Conservation (phyloP, 176 grass and related monocot species). For the Metroxylon sagu region DNA sequence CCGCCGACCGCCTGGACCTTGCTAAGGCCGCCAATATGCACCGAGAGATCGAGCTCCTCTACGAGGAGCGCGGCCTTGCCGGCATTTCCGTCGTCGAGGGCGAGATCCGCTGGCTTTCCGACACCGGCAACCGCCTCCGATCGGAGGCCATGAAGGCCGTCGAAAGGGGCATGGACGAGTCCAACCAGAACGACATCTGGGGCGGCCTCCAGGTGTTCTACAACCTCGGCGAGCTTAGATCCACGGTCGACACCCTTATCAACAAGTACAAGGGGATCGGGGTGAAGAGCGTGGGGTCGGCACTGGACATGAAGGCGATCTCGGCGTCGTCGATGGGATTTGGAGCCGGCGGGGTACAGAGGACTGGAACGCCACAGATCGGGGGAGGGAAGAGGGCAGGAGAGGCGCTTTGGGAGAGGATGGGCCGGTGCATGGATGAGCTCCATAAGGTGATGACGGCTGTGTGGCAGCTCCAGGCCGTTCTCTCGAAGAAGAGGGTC, state of each 20-base stretch:
- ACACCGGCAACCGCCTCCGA: conserved; percentile 51
- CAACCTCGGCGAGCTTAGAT: conserved; percentile 84
- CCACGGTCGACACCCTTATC: conserved; percentile 66
- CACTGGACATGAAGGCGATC: conserved; percentile 95
- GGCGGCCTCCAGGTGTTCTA: conserved; percentile 91
- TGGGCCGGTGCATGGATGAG: conserved; percentile 90
- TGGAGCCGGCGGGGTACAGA: conserved; percentile 88
- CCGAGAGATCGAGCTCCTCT: conserved; percentile 74
- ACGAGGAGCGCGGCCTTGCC: conserved; percentile 74
- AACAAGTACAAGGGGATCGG: conserved; percentile 58
- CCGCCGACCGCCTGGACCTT: conserved; percentile 39
- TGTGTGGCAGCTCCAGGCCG: conserved; percentile 88
- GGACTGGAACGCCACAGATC: conserved; percentile 89
- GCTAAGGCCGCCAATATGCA: conserved; percentile 81
- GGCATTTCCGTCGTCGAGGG: conserved; percentile 81
- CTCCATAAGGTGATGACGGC: conserved; percentile 55
- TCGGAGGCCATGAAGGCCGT: conserved; percentile 59
- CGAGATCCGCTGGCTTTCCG: conserved; percentile 71
- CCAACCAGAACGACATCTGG: conserved; percentile 98
- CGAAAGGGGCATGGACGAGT: conserved; percentile 58
- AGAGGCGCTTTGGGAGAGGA: conserved; percentile 86
- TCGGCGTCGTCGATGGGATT: conserved; percentile 40
- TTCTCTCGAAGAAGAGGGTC: conserved; percentile 88
- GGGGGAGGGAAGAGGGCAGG: conserved; percentile 75
- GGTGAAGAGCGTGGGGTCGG: conserved; percentile 59